Evolutionary conservation across 129 eudicot species (phyloP), one percentile per base, ranked within the genome.

Genomic region (Chrysanthemum lavandulifolium): DNA sequence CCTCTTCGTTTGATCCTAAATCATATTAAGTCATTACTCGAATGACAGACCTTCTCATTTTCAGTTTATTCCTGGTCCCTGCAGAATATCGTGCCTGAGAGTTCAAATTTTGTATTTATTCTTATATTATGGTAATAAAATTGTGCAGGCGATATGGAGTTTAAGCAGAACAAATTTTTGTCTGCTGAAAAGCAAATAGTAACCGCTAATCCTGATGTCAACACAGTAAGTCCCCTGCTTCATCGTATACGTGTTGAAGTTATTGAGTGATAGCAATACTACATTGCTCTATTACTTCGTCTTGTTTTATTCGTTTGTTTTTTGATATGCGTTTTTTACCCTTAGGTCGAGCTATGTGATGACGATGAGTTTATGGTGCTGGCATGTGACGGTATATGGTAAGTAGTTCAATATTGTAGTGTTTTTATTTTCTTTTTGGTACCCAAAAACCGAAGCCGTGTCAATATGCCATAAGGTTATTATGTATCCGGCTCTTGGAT

Each of bases 381-480:
- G 72, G 99, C 99, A 21, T 95, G 99, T 78, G 99, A 95, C 82
- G 99, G 99, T 51, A 86, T 95, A 69, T 95, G 99, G 99, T 90
- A 81, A 53, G 89, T n/a, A 65, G 43, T 13, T 27, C 47, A 61
- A 12, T n/a, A 31, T 47, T 29, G 1, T 27, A 13, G 47, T 29
- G 11, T 3, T 29, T 29, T 11, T 61, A 11, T 25, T 61, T 61
- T 27, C 18, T 13, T 29, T 61, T 29, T 61, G 45, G 47, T 29
- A 27, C 10, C 10, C 43, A 61, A 25, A 56, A 16, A 16, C 43
- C 1, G 4, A 19, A 10, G 5, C 13, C 25, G 12, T 56, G 61
- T 11, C 25, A 13, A 5, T 56, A n/a, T 57, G 62, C 0, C 62
- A 57, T 25, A 59, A 10, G 36, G 64, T 59, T 59, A 6, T 59